Evolutionary conservation across 2,329 filamentous ascomycete species (phyloP).

Genomic region (Xylariales sp.): DNA sequence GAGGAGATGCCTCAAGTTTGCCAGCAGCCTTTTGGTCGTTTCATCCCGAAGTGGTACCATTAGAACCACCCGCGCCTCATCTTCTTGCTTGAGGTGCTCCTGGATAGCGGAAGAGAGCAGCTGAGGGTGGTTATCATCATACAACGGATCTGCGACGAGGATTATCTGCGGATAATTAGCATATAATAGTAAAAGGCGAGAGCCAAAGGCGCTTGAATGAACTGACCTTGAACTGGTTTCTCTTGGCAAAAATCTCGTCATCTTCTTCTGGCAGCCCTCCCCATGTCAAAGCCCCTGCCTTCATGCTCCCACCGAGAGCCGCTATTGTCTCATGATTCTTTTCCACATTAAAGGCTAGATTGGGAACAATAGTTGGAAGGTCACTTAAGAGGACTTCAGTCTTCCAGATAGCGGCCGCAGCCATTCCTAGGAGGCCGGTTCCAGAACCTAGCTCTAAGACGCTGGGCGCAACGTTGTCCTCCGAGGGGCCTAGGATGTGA

Average conservation of each 20-base stretch:
- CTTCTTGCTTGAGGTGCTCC: constrained; percentile 56
- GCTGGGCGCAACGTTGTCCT: constrained; percentile 18
- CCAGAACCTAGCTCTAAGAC: constrained; percentile 83
- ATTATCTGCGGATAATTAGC: constrained; percentile 46
- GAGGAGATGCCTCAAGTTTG: constrained; percentile 61
- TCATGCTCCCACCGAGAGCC: constrained; percentile 50
- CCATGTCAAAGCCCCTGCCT: constrained; percentile 72
- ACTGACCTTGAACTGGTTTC: constrained; percentile 48
- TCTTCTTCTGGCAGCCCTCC: constrained; percentile 43
- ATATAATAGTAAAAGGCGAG: too few species aligned
- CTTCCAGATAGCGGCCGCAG: constrained; percentile 69
- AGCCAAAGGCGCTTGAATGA: too few species aligned
- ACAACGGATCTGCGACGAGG: constrained; percentile 81
- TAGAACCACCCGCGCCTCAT: constrained; percentile 63
- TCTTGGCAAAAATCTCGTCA: constrained; percentile 35
- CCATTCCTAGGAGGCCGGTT: constrained; percentile 85
- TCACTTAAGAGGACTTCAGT: constrained; percentile 73
- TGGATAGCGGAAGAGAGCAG: constrained; percentile 69
- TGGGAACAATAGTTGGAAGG: constrained; percentile 76
- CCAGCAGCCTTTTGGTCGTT: constrained; percentile 58
- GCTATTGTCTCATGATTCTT: constrained; percentile 57
- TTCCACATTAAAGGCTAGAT: constrained; percentile 69
- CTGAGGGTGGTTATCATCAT: constrained; percentile 75
- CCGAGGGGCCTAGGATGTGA: constrained; percentile 34
- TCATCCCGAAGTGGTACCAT: constrained; percentile 77